These are phyloP conservation scores for Tagetes patula DNA, from an alignment of 129 eudicot species.

Conservation along the genomic window DNA sequence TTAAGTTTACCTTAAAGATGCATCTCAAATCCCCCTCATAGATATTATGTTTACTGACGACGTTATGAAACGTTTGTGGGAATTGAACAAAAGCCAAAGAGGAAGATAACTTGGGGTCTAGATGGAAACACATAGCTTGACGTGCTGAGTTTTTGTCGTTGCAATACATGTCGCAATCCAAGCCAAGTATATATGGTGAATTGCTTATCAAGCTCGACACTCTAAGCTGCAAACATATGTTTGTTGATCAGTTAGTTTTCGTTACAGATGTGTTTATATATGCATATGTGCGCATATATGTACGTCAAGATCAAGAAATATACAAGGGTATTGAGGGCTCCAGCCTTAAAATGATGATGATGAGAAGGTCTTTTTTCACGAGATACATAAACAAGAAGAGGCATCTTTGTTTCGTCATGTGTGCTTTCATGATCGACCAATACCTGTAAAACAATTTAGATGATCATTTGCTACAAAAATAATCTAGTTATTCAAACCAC, in stretches of 20 bases:
- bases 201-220: constrained; percentile 71
- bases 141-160: constrained; percentile 66
- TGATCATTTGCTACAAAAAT: no score
- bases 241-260: constrained; percentile 17
- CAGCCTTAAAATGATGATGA: constrained; percentile 82
- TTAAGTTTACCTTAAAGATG: constrained; percentile 27
- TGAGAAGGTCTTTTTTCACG: constrained; percentile 66
- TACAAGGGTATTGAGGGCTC: constrained; percentile 82
- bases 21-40: constrained; percentile 43
- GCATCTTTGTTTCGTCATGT: constrained; percentile 40
- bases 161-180: constrained; percentile 80
- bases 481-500: no score
- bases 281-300: neutral
- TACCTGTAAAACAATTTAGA: constrained; percentile 33
- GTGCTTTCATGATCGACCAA: constrained; percentile 36
- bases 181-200: constrained; percentile 45
- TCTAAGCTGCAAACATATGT: constrained; percentile 52
- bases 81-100: constrained; percentile 61
- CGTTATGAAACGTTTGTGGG: constrained; percentile 54
- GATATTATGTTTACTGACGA: constrained; percentile 45
- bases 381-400: constrained; percentile 78
- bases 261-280: neutral
- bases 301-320: neutral
- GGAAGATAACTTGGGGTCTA: constrained; percentile 48
- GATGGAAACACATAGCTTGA: constrained; percentile 86